Percentiles rank a stretch among this genome's conserved stretches.
Evolutionary conservation across 129 eudicot genomes (phyloP).

Genomic region (sunflower (Helianthus annuus)): HanXRQr2.0-SUNRISE NC_035446.2:136176035-136176534

Average conservation of each 20-base stretch:
- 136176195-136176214: too few species aligned
- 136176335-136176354: constrained; percentile 12
- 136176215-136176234: too few species aligned
- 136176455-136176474: constrained; percentile 9
- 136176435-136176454: constrained; percentile 29
- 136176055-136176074: too few species aligned
- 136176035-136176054: background rate
- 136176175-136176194: too few species aligned
- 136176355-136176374: constrained; percentile 23
- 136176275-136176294: background rate
- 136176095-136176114: too few species aligned
- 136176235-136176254: background rate
- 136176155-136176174: too few species aligned
- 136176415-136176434: constrained; percentile 17
- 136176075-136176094: too few species aligned
- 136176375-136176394: background rate
- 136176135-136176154: too few species aligned
- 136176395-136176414: constrained; percentile 21
- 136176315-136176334: background rate
- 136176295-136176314: background rate
- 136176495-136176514: background rate
- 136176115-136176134: too few species aligned
- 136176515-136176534: constrained; percentile 4
- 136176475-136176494: constrained; percentile 26
- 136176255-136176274: background rate